Conservation (phyloP, 352 stramenopile species). For the Globisporangium apiculatum region DNA sequence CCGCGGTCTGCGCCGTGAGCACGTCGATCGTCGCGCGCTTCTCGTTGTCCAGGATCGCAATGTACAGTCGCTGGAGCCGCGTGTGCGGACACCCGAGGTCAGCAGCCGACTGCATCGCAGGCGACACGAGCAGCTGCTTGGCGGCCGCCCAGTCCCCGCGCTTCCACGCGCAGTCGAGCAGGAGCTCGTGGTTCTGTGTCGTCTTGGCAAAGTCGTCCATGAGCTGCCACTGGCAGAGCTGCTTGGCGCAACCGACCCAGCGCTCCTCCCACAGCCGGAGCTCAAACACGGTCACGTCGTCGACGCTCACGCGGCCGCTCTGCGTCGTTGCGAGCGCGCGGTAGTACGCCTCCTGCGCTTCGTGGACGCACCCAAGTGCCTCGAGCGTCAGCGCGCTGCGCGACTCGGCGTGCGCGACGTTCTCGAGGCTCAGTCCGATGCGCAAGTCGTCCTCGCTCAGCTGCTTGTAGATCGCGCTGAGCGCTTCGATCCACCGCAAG, state of each 20-base stretch:
- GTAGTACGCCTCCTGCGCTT: constrained; percentile 87
- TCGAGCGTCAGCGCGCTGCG: constrained; percentile 67
- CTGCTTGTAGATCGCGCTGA: constrained; percentile 82
- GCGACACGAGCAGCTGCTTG: constrained; percentile 68
- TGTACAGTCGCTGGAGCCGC: constrained; percentile 80
- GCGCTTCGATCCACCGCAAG: constrained; percentile 79
- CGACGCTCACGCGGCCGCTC: constrained; percentile 58
- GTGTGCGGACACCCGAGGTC: constrained; percentile 72
- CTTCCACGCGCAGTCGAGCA: constrained; percentile 92
- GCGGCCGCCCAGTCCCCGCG: constrained; percentile 83
- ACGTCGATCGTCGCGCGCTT: constrained; percentile 65
- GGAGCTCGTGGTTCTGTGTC: constrained; percentile 88
- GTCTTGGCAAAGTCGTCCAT: constrained; percentile 90
- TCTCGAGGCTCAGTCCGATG: constrained; percentile 72
- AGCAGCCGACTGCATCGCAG: constrained; percentile 50
- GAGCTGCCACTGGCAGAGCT: constrained; percentile 90
- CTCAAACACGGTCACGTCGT: constrained; percentile 84
- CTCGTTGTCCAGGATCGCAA: constrained; percentile 80
- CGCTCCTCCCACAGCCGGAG: constrained; percentile 82
- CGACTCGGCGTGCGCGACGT: constrained; percentile 71
- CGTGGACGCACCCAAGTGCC: constrained; percentile 74
- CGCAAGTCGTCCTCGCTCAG: constrained; percentile 81
- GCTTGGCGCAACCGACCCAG: constrained; percentile 89
- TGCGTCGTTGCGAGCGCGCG: constrained; percentile 73
- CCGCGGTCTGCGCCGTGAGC: constrained; percentile 60